These are phyloP conservation scores for Nectriaceae sp. DNA, from an alignment of 2,329 filamentous ascomycete genomes.

Conservation along the genomic window DNA sequence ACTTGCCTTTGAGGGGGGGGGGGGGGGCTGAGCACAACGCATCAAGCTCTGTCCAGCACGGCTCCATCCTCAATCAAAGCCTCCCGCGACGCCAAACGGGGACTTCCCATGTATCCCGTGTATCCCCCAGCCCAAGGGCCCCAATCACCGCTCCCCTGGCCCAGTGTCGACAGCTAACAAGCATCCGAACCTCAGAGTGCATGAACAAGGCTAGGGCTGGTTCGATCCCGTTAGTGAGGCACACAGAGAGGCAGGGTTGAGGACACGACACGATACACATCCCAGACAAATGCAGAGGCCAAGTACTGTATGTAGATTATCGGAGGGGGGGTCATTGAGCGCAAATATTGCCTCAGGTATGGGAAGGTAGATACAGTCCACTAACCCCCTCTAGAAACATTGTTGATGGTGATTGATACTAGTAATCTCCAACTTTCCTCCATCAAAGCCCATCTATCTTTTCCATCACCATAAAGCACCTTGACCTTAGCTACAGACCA, in stretches of 20 bases:
- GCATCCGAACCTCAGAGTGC: neutral
- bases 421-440: too few relatives aligned
- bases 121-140: neutral
- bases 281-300: neutral
- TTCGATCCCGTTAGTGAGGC: neutral
- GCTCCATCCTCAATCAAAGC: too few relatives aligned
- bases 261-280: neutral
- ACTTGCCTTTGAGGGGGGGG: too few relatives aligned
- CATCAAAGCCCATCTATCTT: too few relatives aligned
- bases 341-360: neutral
- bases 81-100: neutral
- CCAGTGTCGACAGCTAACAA: neutral
- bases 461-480: too few relatives aligned
- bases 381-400: too few relatives aligned
- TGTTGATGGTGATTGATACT: too few relatives aligned
- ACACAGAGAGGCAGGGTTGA: neutral
- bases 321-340: neutral
- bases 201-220: neutral
- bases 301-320: neutral
- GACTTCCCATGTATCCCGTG: neutral
- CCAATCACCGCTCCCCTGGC: neutral
- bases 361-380: too few relatives aligned
- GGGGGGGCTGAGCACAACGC: too few relatives aligned
- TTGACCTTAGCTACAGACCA: too few relatives aligned
- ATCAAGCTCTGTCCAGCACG: too few relatives aligned